Evolutionary conservation across 169 alveolate genomes (phyloP).

Genomic region (Plasmodium malariae): DNA sequence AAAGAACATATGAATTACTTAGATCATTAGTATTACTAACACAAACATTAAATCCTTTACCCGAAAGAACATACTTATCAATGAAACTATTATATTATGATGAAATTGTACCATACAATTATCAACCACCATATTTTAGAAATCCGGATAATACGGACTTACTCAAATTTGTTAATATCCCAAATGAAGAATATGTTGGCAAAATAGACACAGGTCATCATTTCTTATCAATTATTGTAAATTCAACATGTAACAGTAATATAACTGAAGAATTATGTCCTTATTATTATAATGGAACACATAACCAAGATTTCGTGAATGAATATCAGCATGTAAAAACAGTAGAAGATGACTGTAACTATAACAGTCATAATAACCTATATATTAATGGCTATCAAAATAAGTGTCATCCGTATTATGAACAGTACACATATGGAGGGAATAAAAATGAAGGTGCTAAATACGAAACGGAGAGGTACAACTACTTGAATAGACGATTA

Average conservation of each 20-base stretch:
- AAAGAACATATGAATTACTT: conserved; percentile 80
- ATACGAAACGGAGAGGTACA: background rate
- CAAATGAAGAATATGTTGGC: conserved; percentile 83
- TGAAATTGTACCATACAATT: conserved; percentile 85
- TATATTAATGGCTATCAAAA: background rate
- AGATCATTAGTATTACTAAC: conserved; percentile 86
- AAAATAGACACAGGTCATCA: conserved; percentile 82
- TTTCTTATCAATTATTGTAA: conserved; percentile 78
- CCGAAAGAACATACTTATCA: conserved; percentile 86
- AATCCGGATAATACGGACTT: conserved; percentile 81
- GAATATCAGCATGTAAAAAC: background rate
- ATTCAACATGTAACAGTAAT: conserved; percentile 74
- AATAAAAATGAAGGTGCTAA: background rate
- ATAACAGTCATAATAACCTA: background rate
- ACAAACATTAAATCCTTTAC: conserved; percentile 88
- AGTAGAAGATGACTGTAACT: conserved; percentile 6
- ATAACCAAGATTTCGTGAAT: background rate
- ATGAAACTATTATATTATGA: conserved; percentile 88
- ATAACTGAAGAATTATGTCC: background rate
- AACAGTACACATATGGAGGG: background rate
- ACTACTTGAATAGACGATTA: background rate
- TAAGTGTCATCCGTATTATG: background rate
- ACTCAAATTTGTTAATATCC: conserved; percentile 73
- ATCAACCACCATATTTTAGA: conserved; percentile 89
- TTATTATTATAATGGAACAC: background rate